Evolutionary conservation across 2,329 filamentous ascomycete species (phyloP).

Genomic region (Drechslera avenae): DNA sequence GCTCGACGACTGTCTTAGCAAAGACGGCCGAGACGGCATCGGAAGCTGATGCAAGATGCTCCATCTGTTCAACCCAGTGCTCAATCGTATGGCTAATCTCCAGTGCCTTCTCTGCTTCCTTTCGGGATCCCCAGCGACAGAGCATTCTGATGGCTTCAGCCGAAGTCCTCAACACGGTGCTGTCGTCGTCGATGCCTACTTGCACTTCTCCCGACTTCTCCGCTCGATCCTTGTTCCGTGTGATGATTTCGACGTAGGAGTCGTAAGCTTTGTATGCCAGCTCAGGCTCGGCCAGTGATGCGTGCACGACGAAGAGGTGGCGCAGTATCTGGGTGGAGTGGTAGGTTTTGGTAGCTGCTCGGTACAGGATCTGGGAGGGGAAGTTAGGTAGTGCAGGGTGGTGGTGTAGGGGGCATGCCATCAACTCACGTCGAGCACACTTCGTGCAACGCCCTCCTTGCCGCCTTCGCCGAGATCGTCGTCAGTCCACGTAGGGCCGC

Average conservation of each 20-base stretch:
- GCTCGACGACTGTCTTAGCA: constrained; percentile 56
- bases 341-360: constrained; percentile 88
- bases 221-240: constrained; percentile 80
- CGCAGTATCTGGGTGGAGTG: constrained; percentile 90
- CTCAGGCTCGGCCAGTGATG: constrained; percentile 88
- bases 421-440: constrained; percentile 79
- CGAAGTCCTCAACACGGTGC: constrained; percentile 75
- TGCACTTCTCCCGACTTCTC: constrained; percentile 74
- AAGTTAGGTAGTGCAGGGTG: too few species aligned
- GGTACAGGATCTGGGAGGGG: constrained; percentile 91
- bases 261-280: constrained; percentile 89
- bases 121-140: constrained; percentile 76
- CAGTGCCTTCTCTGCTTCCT: constrained; percentile 79
- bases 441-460: constrained; percentile 73
- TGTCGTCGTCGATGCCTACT: constrained; percentile 76
- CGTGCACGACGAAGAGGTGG: constrained; percentile 84
- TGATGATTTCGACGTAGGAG: constrained; percentile 87
- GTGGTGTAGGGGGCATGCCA: too few species aligned
- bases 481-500: constrained; percentile 79
- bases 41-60: constrained; percentile 33
- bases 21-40: constrained; percentile 36
- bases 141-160: constrained; percentile 79
- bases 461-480: constrained; percentile 81
- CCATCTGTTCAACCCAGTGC: constrained; percentile 69
- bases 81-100: constrained; percentile 73